These are phyloP conservation scores for Calocybe gangraenosa DNA, from an alignment of 768 basidiomycete genomes.

Conservation along the genomic window DNA sequence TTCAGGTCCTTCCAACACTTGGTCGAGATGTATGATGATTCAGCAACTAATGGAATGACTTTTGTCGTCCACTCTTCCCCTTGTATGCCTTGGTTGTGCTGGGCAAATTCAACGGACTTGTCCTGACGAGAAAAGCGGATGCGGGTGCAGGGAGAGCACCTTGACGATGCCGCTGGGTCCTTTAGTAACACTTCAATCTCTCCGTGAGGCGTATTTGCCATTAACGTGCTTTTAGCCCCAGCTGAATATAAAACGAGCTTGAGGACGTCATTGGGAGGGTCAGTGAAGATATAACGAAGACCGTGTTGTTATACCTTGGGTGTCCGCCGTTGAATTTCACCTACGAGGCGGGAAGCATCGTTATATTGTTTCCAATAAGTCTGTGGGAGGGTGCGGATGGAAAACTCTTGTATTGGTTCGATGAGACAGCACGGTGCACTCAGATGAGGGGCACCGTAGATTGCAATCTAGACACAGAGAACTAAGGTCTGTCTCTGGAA, in stretches of 20 bases:
- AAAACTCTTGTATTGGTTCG: slow-evolving; percentile 34
- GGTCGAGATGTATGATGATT: slow-evolving; percentile 19
- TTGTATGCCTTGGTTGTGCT: slow-evolving; percentile 21
- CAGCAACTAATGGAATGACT: slow-evolving; percentile 16
- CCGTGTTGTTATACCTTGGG: slow-evolving; percentile 36
- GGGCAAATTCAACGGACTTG: slow-evolving; percentile 31
- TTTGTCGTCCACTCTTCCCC: slow-evolving; percentile 40
- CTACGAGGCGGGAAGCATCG: slow-evolving; percentile 38
- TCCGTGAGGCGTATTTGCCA: slow-evolving; percentile 45
- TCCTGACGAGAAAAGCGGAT: slow-evolving; percentile 32
- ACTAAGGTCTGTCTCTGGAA: not conserved
- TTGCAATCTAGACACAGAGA: slow-evolving; percentile 29
- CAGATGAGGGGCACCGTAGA: slow-evolving; percentile 46
- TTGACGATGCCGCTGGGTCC: slow-evolving; percentile 4
- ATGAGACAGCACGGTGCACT: slow-evolving; percentile 46
- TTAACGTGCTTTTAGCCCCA: slow-evolving; percentile 40
- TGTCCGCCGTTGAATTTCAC: slow-evolving; percentile 48
- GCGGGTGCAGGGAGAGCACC: slow-evolving; percentile 26
- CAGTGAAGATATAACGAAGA: not conserved
- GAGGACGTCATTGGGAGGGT: not conserved
- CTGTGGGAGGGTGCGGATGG: slow-evolving; percentile 33
- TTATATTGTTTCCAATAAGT: slow-evolving; percentile 42
- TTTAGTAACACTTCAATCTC: slow-evolving; percentile 43
- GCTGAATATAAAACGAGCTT: slow-evolving; percentile 40
- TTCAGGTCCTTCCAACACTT: slow-evolving; percentile 22